phyloP scores from a whole-genome alignment of 2,329 filamentous ascomycete genomes.

The Macroventuria anomochaeta region DNA sequence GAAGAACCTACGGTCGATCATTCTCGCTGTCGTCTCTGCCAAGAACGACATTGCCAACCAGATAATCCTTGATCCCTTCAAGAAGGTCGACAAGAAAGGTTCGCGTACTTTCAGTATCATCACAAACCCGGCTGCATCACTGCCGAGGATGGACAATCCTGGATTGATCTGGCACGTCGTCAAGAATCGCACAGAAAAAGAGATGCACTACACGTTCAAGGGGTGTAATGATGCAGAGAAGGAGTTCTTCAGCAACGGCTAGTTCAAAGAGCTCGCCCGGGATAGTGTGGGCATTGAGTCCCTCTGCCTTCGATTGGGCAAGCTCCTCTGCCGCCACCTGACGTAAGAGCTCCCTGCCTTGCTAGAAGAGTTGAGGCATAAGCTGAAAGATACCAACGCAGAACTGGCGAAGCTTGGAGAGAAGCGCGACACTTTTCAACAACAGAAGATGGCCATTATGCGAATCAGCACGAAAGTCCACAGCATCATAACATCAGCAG shows the following conservation, averaged over 20 bases:
- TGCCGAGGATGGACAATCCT: conserved; percentile 44
- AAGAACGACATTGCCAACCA: conserved; percentile 45
- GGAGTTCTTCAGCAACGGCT: conserved; percentile 41
- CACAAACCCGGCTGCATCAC: conserved; percentile 23
- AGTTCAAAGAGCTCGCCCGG: conserved; percentile 35
- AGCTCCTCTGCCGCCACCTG: conserved; percentile 53
- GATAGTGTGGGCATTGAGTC: conserved; percentile 55
- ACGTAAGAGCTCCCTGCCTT: conserved; percentile 46
- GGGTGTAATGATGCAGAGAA: conserved; percentile 51
- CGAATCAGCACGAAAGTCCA: conserved; percentile 56
- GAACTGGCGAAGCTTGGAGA: conserved; percentile 58
- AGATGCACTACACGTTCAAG: conserved; percentile 43
- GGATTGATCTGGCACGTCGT: conserved; percentile 60
- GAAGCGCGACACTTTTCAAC: conserved; percentile 52
- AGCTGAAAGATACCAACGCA: conserved; percentile 29
- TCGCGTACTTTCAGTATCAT: conserved; percentile 54
- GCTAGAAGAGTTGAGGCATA: conserved; percentile 39
- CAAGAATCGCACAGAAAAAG: conserved; percentile 52
- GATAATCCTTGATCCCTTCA: conserved; percentile 12
- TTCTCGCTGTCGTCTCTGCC: conserved; percentile 46
- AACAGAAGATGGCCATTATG: conserved; percentile 60
- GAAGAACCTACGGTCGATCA: conserved; percentile 26
- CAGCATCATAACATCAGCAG: conserved; percentile 53
- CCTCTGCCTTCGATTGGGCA: conserved; percentile 59
- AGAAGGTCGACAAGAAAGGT: conserved; percentile 42